These are phyloP conservation scores for Thalassiosira ordinaria DNA, from an alignment of 352 stramenopile species.

Conservation along the genomic window DNA sequence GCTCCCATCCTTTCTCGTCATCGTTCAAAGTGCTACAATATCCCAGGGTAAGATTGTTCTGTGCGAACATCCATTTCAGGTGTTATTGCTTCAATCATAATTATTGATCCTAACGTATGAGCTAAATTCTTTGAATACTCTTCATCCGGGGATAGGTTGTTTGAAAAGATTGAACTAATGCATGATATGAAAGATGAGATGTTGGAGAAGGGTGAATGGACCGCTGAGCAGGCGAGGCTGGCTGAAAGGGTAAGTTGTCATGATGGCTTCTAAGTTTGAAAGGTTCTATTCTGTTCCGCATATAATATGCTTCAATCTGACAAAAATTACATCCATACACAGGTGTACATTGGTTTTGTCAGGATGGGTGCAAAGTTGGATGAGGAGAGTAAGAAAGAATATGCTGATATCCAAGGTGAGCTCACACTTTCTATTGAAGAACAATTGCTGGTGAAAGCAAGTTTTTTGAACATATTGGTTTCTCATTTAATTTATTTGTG, in stretches of 20 bases:
- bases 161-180: constrained; percentile 76
- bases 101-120: too few species aligned
- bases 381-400: constrained; percentile 62
- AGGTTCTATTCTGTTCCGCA: too few species aligned
- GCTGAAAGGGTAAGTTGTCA: constrained; percentile 58
- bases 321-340: neutral
- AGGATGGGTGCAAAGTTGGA: constrained; percentile 72
- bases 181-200: constrained; percentile 56
- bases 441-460: too few species aligned
- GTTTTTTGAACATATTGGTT: constrained; percentile 1
- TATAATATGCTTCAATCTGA: too few species aligned
- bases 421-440: neutral
- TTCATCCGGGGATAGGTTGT: too few species aligned
- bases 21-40: constrained; percentile 54
- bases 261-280: neutral
- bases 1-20: constrained; percentile 70
- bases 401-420: constrained; percentile 73
- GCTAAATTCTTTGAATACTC: too few species aligned
- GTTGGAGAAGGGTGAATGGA: constrained; percentile 52
- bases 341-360: constrained; percentile 76
- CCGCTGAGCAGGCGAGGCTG: constrained; percentile 68
- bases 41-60: too few species aligned
- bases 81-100: too few species aligned
- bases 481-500: neutral
- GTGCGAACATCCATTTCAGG: too few species aligned